Evolutionary conservation across 1,139 yeast genomes (phyloP).

Genomic region (Geotrichum carabidarum): DNA sequence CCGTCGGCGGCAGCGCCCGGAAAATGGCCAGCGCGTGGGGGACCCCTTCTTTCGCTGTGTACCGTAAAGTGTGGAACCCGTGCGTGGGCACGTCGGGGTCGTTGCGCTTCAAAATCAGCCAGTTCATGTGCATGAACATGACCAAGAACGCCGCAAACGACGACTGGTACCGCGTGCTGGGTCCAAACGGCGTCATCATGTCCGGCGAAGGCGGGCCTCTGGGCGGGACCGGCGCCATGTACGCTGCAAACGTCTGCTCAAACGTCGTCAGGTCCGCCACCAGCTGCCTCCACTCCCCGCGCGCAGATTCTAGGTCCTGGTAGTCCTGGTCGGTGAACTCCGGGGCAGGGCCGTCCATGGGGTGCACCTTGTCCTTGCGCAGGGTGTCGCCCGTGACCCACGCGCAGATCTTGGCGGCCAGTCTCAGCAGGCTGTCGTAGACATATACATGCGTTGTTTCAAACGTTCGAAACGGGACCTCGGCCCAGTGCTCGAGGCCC

Average conservation of each 20-base stretch:
- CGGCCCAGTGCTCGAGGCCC: constrained; percentile 7
- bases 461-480: constrained; percentile 3
- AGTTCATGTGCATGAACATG: neutral
- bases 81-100: constrained; percentile 8
- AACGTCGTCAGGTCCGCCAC: neutral
- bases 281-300: neutral
- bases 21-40: neutral
- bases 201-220: constrained; percentile 1
- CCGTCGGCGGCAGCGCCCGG: constrained; percentile 5
- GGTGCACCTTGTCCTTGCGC: constrained; percentile 7
- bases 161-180: neutral
- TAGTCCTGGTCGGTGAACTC: neutral
- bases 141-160: neutral
- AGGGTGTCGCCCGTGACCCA: constrained; percentile 5
- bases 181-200: constrained; percentile 6
- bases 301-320: neutral
- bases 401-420: neutral
- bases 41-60: constrained; percentile 7
- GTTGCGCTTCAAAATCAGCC: constrained; percentile 7
- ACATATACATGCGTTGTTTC: neutral
- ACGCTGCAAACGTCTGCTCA: neutral
- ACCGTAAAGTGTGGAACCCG: constrained; percentile 2
- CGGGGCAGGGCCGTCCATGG: neutral
- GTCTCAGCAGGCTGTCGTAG: constrained; percentile 4
- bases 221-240: neutral